These are phyloP conservation scores for Oryza meridionalis DNA, from an alignment of 176 grass and related monocot species.

Conservation along the genomic window DNA sequence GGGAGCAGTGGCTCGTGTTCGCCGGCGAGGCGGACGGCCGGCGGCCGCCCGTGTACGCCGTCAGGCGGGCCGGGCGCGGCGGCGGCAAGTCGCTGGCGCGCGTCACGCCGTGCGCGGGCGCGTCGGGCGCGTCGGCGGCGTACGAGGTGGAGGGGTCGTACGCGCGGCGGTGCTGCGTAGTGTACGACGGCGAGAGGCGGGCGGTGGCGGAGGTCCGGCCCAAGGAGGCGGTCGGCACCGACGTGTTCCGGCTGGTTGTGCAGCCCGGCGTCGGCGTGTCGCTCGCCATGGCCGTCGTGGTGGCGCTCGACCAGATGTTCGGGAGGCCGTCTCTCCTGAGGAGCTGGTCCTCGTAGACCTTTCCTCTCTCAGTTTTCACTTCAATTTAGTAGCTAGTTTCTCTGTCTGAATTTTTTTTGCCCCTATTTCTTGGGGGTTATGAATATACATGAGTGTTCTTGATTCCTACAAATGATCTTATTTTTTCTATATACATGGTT, in stretches of 20 bases:
- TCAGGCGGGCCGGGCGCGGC: slow-evolving; percentile 47
- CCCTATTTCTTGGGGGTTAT: slow-evolving; percentile 37
- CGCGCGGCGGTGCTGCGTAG: slow-evolving; percentile 65
- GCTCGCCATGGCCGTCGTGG: slow-evolving; percentile 80
- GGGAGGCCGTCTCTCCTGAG: slow-evolving; percentile 52
- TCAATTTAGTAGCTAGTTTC: slow-evolving; percentile 36
- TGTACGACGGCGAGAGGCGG: slow-evolving; percentile 68
- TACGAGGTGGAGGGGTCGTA: slow-evolving; percentile 84
- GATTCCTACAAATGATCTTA: slow-evolving; percentile 26
- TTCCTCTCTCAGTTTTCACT: slow-evolving; percentile 5
- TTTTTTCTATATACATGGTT: neutral
- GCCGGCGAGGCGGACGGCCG: slow-evolving; percentile 48
- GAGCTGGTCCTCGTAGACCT: slow-evolving; percentile 60
- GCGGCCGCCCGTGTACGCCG: slow-evolving; percentile 38
- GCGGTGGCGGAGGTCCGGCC: slow-evolving; percentile 65
- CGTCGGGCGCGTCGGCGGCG: neutral
- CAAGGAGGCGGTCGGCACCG: slow-evolving; percentile 75
- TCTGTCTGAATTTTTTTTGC: slow-evolving; percentile 16
- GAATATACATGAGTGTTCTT: slow-evolving; percentile 34
- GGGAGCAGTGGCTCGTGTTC: slow-evolving; percentile 73
- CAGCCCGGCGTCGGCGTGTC: slow-evolving; percentile 53
- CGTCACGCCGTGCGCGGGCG: slow-evolving; percentile 36
- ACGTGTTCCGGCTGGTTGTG: slow-evolving; percentile 86
- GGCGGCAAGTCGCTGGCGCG: slow-evolving; percentile 41
- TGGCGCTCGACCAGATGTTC: slow-evolving; percentile 89